These are phyloP conservation scores for Chloris gayana DNA, from an alignment of 176 grass and related monocot genomes.

Conservation along the genomic window DNA sequence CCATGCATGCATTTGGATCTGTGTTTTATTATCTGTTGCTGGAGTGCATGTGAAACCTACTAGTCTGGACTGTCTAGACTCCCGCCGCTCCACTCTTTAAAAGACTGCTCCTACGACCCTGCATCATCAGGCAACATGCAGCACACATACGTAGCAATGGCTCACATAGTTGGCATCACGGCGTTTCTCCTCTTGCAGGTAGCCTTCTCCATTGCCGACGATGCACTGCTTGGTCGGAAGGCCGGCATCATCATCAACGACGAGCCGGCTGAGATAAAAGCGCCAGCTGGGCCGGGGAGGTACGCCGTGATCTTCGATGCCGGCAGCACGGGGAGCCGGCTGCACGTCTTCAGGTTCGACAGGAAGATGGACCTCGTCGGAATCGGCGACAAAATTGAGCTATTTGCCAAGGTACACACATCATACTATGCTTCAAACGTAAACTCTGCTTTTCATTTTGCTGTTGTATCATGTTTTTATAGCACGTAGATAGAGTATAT, in stretches of 20 bases:
- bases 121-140: neutral
- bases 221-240: conserved; percentile 21
- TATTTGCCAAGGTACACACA: conserved; percentile 15
- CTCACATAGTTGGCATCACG: neutral
- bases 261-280: too few species aligned
- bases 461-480: too few species aligned
- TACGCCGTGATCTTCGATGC: conserved; percentile 46
- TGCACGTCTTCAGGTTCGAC: conserved; percentile 45
- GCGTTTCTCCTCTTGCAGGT: neutral
- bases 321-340: conserved; percentile 47
- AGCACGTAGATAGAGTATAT: too few species aligned
- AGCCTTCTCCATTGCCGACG: neutral
- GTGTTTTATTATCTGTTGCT: neutral
- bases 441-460: too few species aligned
- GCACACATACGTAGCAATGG: neutral
- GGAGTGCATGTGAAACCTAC: neutral
- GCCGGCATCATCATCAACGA: neutral
- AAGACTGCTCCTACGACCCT: neutral
- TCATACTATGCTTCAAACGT: neutral
- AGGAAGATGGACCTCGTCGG: conserved; percentile 8
- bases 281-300: neutral
- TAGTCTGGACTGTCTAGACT: neutral
- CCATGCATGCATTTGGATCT: neutral
- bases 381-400: conserved; percentile 26
- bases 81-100: neutral